Evolutionary conservation across 2,329 filamentous ascomycete species (phyloP).

Genomic region (Trichoderma harzianum): DNA sequence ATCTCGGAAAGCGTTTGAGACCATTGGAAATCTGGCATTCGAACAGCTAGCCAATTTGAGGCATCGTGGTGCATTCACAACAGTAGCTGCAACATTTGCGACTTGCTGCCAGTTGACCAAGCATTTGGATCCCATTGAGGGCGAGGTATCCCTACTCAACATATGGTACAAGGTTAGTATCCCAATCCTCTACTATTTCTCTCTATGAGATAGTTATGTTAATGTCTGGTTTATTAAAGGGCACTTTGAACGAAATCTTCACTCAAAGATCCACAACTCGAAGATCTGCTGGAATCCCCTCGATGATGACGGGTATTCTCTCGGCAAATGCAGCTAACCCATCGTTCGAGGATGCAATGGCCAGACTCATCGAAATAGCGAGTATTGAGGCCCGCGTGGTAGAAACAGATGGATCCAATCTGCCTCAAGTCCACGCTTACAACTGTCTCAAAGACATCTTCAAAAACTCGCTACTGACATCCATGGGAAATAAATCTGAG

Average conservation of each 20-base stretch:
- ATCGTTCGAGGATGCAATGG: constrained; percentile 63
- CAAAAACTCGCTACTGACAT: constrained; percentile 72
- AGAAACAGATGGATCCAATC: constrained; percentile 59
- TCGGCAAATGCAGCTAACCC: constrained; percentile 58
- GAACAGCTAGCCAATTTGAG: constrained; percentile 77
- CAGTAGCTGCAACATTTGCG: constrained; percentile 83
- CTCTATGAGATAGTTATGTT: background rate
- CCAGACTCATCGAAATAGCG: constrained; percentile 59
- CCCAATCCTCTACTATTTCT: background rate
- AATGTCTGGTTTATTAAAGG: constrained; percentile 35
- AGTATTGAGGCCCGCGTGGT: constrained; percentile 49
- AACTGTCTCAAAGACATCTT: constrained; percentile 94
- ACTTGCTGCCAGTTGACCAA: constrained; percentile 68
- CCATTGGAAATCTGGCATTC: constrained; percentile 72
- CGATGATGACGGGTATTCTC: constrained; percentile 78
- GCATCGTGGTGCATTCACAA: constrained; percentile 90
- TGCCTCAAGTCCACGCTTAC: constrained; percentile 90
- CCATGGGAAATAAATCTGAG: constrained; percentile 70
- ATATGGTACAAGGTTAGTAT: constrained; percentile 65
- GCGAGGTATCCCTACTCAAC: constrained; percentile 49
- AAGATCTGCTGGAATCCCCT: constrained; percentile 86
- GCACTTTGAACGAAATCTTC: constrained; percentile 66
- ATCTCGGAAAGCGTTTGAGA: constrained; percentile 54
- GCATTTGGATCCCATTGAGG: constrained; percentile 37
- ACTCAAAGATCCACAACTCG: constrained; percentile 79